Base-by-base conservation (phyloP, 164 flowering plant species). In the Aristolochia contorta region DNA sequence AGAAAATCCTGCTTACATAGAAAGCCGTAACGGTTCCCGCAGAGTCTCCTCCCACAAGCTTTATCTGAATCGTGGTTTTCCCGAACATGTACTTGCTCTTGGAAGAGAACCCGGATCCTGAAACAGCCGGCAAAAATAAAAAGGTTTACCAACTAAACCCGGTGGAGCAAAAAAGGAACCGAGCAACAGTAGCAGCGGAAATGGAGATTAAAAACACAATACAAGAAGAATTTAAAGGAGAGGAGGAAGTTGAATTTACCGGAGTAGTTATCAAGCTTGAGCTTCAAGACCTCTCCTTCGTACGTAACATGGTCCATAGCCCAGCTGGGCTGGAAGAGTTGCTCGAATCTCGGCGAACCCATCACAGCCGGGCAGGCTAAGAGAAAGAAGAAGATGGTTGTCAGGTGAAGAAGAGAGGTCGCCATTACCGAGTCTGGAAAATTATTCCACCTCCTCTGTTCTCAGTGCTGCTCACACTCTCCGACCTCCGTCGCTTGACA, bases 11-110 rank as follows among this genome's bases (percentile, higher is more conserved):
- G 65, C 84, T 73, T 67, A 91, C 98, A 68, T 92, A 92, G 76
- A 84, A 92, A 30, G 98, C 98, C 67, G 97, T 89, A 21, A 92
- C 98, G 65, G 98, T 92, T 54, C 98, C 98, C 61, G 98, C 96
- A 68, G 98, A 92, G 66, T 92, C 98, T 23, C 97, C 97, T 64
- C 79, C 94, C 0, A 87, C 88, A 33, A 92, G 96, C 77, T 92
- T 87, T 63, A 92, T 84, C 74, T 92, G 88, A 45, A 83, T 57
- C 2, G 80, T 74, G 18, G 90, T 89, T 76, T 81, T 89, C 33
- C 98, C 98, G 66, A 84, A 92, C 88, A 92, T 19, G 57, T 92
- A 89, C 66, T 92, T 92, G 79, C 74, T 85, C 65, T 87, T 92
- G 0, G 98, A 92, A 64, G 61, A 60, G 74, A 92, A 89, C 49